A percentile compares a stretch with the other conserved stretches of the same genome.
phyloP scores from a whole-genome alignment of 345 rosid genomes.

The Durio zibethinus region DNA sequence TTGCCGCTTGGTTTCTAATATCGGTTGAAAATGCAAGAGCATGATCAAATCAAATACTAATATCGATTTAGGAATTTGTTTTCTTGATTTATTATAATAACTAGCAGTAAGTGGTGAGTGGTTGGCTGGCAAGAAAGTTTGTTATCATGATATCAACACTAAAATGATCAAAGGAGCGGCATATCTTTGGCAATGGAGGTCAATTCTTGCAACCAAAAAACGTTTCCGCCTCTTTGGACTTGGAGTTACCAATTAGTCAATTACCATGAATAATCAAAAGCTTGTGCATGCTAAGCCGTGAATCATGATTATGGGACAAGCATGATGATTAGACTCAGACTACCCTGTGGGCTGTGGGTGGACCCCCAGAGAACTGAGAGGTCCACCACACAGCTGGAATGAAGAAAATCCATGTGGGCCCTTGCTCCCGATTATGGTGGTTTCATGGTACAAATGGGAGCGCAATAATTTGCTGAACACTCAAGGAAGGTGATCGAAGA shows the following conservation, averaged over 20 bases:
- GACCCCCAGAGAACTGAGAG: conserved; percentile 16
- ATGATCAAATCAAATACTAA: not conserved
- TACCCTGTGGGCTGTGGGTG: not conserved
- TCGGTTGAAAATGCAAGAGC: not conserved
- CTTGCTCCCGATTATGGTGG: conserved; percentile 15
- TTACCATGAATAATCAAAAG: conserved; percentile 11
- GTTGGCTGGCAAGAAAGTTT: not conserved
- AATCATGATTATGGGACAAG: conserved; percentile 30
- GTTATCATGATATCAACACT: not conserved
- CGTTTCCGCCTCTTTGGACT: not conserved
- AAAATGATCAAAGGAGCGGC: not conserved
- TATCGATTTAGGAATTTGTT: not conserved
- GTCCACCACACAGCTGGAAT: conserved; percentile 34
- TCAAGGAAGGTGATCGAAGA: not conserved
- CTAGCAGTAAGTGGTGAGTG: no score
- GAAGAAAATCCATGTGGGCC: conserved; percentile 24
- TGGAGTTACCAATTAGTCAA: not conserved
- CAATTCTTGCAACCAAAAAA: conserved; percentile 5
- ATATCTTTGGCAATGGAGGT: conserved; percentile 10
- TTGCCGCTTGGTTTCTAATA: not conserved
- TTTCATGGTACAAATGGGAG: conserved; percentile 17
- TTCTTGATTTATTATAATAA: not conserved
- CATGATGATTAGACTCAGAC: conserved; percentile 28
- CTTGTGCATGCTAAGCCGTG: not conserved
- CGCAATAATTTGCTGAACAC: conserved; percentile 11